These are phyloP conservation scores for Phytopythium delawarense DNA, from an alignment of 352 stramenopile species.

Conservation along the genomic window DNA sequence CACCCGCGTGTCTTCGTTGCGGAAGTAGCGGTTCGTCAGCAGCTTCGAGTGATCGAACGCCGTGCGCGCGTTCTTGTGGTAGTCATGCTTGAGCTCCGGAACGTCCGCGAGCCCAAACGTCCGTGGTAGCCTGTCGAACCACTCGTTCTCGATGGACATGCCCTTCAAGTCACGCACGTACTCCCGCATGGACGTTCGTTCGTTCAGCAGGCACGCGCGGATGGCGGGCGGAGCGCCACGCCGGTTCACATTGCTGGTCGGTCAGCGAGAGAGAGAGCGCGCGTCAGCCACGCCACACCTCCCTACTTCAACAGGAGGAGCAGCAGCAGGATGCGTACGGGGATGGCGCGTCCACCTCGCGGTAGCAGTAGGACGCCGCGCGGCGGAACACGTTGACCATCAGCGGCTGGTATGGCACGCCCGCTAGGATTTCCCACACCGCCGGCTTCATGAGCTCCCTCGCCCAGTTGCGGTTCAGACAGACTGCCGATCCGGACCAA, in stretches of 20 bases:
- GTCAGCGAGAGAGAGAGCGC: neutral
- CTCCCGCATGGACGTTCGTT: conserved; percentile 82
- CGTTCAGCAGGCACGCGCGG: conserved; percentile 74
- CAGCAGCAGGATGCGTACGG: conserved; percentile 44
- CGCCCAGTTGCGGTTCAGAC: conserved; percentile 65
- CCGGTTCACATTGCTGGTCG: conserved; percentile 79
- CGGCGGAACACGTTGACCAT: conserved; percentile 80
- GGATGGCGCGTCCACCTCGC: conserved; percentile 81
- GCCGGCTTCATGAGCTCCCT: conserved; percentile 78
- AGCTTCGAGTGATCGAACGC: conserved; percentile 69
- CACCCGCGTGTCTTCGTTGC: conserved; percentile 59
- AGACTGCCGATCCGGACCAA: conserved; percentile 29
- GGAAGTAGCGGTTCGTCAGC: conserved; percentile 59
- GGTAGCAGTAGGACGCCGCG: conserved; percentile 82
- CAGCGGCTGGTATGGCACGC: conserved; percentile 72
- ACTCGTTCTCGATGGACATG: conserved; percentile 71
- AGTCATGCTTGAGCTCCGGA: conserved; percentile 50
- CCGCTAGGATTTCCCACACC: conserved; percentile 79
- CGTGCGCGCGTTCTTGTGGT: conserved; percentile 36
- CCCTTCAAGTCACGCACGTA: conserved; percentile 81
- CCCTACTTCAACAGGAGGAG: neutral
- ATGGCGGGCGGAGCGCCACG: conserved; percentile 81
- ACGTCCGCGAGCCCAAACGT: conserved; percentile 44
- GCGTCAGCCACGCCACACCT: conserved; percentile 7
- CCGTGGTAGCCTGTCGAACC: conserved; percentile 46